A percentile compares a stretch with the other conserved stretches of the same genome.
Conservation (phyloP, 495 filamentous ascomycete species). For the Xylaria nigripes region DNA sequence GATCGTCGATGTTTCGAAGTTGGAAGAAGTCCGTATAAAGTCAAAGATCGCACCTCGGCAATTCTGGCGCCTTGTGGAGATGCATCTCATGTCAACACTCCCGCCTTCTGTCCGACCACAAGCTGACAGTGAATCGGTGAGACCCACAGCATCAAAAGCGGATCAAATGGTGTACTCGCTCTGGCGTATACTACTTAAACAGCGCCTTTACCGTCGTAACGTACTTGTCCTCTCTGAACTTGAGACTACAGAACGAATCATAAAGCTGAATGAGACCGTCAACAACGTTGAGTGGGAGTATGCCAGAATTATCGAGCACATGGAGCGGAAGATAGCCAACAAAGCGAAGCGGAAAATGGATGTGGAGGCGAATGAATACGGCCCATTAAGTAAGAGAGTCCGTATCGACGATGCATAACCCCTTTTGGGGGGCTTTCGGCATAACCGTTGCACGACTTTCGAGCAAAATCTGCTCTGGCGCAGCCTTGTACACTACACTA, state of each 20-base stretch:
- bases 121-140: slow-evolving; percentile 18
- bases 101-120: slow-evolving; percentile 51
- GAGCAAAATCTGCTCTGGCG: slow-evolving; percentile 14
- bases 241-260: slow-evolving; percentile 63
- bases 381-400: slow-evolving; percentile 28
- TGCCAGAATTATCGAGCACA: slow-evolving; percentile 49
- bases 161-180: slow-evolving; percentile 54
- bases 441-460: not conserved
- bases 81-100: slow-evolving; percentile 74
- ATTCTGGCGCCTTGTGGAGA: slow-evolving; percentile 77
- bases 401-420: slow-evolving; percentile 20
- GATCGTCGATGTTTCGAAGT: slow-evolving; percentile 53
- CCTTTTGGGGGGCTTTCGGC: not conserved
- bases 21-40: slow-evolving; percentile 52
- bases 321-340: slow-evolving; percentile 15
- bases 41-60: slow-evolving; percentile 81
- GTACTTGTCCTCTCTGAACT: slow-evolving; percentile 69
- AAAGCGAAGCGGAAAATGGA: slow-evolving; percentile 23
- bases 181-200: slow-evolving; percentile 78
- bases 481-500: too few relatives aligned
- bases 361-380: slow-evolving; percentile 2
- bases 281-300: slow-evolving; percentile 77
- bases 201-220: slow-evolving; percentile 72
- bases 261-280: slow-evolving; percentile 74
- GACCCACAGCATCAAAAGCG: slow-evolving; percentile 23